Base-by-base conservation (phyloP, 2,329 filamentous ascomycete genomes). In the Beauveria scarabaeidicola region DNA sequence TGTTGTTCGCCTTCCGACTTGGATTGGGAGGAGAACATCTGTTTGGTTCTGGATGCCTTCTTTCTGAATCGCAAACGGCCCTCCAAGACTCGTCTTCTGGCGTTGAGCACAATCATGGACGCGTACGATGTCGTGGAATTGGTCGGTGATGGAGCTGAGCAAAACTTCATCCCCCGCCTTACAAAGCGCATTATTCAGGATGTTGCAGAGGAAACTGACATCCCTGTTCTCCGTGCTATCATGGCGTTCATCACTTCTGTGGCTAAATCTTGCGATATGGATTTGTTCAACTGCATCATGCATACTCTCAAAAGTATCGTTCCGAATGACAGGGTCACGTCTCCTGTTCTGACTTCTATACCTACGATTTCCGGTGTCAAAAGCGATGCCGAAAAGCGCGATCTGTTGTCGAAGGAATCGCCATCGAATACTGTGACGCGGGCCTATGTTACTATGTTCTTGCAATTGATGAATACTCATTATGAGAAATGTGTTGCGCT, bases 391-490 rank as follows among this genome's bases (percentile, higher is more conserved):
- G 65, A 69, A n/a, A 62, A 63, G 5, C 50, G 44, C 15, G 46
- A 66, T 21, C 55, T 62, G n/a, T 44, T 68, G 4, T 15, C 64
- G 0, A 68, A 71, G 8, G 69, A 72, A 64, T 87, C 85, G 25
- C 80, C 83, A 1, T 85, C 85, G 3, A 90, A 91, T 64, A 83
- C 92, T 46, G 86, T 90, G 50, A 81, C 86, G 0, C 83, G 80
- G 60, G 88, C 87, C 2, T 84, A 90, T 60, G 85, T 91, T 46
- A 83, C 82, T 63, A 85, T 95, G 55, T 96, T 96, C 70, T 82
- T 92, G 64, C 81, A 84, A 55, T 84, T 84, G 13, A 83, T 95
- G 75, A 85, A 86, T 64, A 76, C 75, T 32, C 85, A 89, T 58
- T 81, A 82, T 8, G 72, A 72, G 15, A 93, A 92, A 71, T 83